These are phyloP conservation scores for Hypomontagnella monticulosa DNA, from an alignment of 495 filamentous ascomycete genomes.

Conservation along the genomic window DNA sequence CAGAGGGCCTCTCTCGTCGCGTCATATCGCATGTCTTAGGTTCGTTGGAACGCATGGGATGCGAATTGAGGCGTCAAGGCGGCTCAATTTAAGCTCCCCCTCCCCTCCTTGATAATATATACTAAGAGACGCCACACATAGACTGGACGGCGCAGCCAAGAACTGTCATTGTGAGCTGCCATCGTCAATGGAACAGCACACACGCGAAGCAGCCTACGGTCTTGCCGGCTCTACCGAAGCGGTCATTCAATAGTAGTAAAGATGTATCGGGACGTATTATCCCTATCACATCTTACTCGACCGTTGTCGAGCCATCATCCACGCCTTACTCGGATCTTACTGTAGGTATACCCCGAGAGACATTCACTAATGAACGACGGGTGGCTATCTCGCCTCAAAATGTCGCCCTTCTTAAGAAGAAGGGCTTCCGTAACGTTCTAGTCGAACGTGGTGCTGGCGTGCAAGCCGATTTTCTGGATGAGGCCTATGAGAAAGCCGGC, in stretches of 20 bases:
- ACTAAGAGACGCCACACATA: conserved; percentile 40
- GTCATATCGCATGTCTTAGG: conserved; percentile 42
- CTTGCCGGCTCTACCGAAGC: conserved; percentile 39
- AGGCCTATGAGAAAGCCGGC: conserved; percentile 75
- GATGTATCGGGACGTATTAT: conserved; percentile 29
- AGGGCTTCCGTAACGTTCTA: conserved; percentile 76
- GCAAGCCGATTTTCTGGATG: conserved; percentile 74
- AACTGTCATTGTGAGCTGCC: conserved; percentile 14
- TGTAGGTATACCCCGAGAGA: conserved; percentile 77
- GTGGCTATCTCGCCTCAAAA: conserved; percentile 85
- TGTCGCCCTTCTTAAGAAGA: conserved; percentile 78
- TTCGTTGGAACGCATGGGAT: conserved; percentile 29
- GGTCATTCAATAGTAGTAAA: conserved; percentile 18
- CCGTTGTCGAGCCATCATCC: conserved; percentile 56
- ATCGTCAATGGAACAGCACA: conserved; percentile 44
- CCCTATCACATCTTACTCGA: conserved; percentile 42
- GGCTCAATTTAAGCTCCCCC: conserved; percentile 18
- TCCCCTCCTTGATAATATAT: conserved; percentile 23
- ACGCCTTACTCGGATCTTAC: conserved; percentile 73
- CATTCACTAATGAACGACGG: conserved; percentile 74
- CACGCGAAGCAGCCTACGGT: conserved; percentile 39
- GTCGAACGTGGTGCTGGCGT: conserved; percentile 80
- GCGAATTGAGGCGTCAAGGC: conserved; percentile 17
- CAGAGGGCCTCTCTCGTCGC: conserved; percentile 38
- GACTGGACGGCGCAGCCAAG: conserved; percentile 32